phyloP scores from a whole-genome alignment of 495 filamentous ascomycete species.

The Talaromyces nanjingensis region DNA sequence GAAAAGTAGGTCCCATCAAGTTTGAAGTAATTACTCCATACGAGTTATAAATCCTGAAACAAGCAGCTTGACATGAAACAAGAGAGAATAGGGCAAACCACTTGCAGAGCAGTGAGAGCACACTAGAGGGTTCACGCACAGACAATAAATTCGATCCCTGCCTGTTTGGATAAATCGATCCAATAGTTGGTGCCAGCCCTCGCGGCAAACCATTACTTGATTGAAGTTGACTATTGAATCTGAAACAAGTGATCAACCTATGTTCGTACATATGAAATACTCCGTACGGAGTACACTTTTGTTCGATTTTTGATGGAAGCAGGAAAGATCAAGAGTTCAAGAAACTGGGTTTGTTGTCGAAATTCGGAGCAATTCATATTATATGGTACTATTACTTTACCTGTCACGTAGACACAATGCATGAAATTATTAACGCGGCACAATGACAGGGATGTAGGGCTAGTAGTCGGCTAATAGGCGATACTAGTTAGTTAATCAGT shows the following conservation, averaged over 20 bases:
- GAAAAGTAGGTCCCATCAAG: not conserved
- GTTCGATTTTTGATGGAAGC: not conserved
- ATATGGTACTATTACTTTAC: not conserved
- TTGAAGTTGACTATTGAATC: not conserved
- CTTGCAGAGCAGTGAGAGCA: not conserved
- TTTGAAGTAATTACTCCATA: not conserved
- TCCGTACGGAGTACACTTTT: not conserved
- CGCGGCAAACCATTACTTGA: not conserved
- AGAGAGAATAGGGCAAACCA: not conserved
- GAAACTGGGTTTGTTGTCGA: not conserved
- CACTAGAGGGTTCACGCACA: not conserved
- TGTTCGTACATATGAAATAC: not conserved
- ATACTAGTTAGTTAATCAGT: not conserved
- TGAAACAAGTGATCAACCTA: not conserved
- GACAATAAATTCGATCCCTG: not conserved
- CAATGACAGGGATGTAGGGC: not conserved
- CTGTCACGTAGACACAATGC: not conserved
- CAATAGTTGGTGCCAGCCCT: not conserved
- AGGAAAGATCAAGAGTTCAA: not conserved
- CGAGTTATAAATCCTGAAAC: not conserved
- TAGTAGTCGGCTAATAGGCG: not conserved
- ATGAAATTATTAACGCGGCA: not conserved
- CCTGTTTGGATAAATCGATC: not conserved
- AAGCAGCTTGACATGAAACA: not conserved
- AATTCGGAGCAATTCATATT: not conserved